Percentiles rank a stretch among this genome's conserved stretches.
Evolutionary conservation across 1,284 basidiomycete genomes (phyloP).

Genomic region (Tausonia pullulans): DNA sequence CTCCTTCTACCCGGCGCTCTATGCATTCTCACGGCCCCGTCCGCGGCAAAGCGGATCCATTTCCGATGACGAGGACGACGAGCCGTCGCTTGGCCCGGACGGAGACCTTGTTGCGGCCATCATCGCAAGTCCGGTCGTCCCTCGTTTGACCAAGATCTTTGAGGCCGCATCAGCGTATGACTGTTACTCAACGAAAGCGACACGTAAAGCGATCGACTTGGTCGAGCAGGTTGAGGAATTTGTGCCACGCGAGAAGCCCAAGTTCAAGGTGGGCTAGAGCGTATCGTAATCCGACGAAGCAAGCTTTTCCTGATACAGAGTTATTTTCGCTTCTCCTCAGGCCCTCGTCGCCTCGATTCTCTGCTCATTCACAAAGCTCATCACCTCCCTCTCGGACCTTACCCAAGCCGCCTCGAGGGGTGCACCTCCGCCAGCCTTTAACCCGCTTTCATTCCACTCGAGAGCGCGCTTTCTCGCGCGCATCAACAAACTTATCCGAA

Average conservation of each 20-base stretch:
- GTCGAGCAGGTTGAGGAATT: slow-evolving; percentile 70
- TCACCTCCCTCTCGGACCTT: slow-evolving; percentile 42
- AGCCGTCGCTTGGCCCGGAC: slow-evolving; percentile 58
- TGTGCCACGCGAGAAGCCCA: slow-evolving; percentile 49
- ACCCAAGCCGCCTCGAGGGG: slow-evolving; percentile 21
- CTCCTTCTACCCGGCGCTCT: slow-evolving; percentile 66
- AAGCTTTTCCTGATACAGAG: neutral
- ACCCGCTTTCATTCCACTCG: slow-evolving; percentile 62
- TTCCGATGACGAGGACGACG: slow-evolving; percentile 39
- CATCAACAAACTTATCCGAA: slow-evolving; percentile 60
- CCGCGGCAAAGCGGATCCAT: slow-evolving; percentile 18
- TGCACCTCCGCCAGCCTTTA: slow-evolving; percentile 46
- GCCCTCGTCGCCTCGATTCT: slow-evolving; percentile 54
- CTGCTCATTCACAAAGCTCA: slow-evolving; percentile 47
- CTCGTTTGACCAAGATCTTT: slow-evolving; percentile 57
- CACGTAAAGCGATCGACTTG: slow-evolving; percentile 56
- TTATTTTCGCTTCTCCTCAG: slow-evolving; percentile 35
- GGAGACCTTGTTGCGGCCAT: slow-evolving; percentile 81
- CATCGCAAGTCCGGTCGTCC: slow-evolving; percentile 70
- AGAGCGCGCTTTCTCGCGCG: slow-evolving; percentile 57
- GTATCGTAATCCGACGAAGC: too few relatives aligned
- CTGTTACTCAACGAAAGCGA: slow-evolving; percentile 60
- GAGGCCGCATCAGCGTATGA: slow-evolving; percentile 60
- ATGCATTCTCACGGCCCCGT: slow-evolving; percentile 60
- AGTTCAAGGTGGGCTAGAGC: slow-evolving; percentile 49